These are phyloP conservation scores for Blastomyces parvus DNA, from an alignment of 2,329 filamentous ascomycete genomes.

Conservation along the genomic window DNA sequence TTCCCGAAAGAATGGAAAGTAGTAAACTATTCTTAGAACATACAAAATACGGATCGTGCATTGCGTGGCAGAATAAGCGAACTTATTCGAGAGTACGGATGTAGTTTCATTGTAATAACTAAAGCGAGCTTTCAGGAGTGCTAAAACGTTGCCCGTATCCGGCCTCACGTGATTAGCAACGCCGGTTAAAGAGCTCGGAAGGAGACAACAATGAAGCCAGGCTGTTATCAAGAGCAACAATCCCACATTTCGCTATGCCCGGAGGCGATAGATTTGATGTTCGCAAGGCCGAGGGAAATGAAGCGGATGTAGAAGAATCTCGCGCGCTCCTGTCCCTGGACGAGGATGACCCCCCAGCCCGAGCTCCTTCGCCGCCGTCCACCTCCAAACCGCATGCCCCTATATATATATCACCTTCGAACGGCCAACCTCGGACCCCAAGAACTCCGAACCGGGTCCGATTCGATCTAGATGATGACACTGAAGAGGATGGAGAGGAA, in stretches of 20 bases:
- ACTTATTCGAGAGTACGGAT: too few species aligned
- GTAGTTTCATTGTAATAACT: too few species aligned
- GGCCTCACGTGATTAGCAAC: background rate
- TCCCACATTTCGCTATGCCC: slow-evolving; percentile 32
- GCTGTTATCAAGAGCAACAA: slow-evolving; percentile 14
- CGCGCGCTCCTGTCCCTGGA: slow-evolving; percentile 27
- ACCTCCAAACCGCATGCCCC: slow-evolving; percentile 32
- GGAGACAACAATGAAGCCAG: background rate
- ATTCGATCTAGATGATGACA: slow-evolving; percentile 49
- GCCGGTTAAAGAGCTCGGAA: background rate
- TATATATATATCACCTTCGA: slow-evolving; percentile 30
- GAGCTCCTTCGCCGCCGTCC: slow-evolving; percentile 18
- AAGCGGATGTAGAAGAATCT: slow-evolving; percentile 24
- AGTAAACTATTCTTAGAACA: background rate
- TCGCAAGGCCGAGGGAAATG: slow-evolving; percentile 26
- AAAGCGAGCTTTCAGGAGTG: too few species aligned
- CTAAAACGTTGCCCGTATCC: too few species aligned
- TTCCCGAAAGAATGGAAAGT: background rate
- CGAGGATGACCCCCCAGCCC: slow-evolving; percentile 23
- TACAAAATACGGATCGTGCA: too few species aligned
- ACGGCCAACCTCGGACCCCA: slow-evolving; percentile 47
- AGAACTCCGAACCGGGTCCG: slow-evolving; percentile 65
- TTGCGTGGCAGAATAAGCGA: background rate
- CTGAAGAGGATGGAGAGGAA: slow-evolving; percentile 21
- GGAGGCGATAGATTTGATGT: slow-evolving; percentile 30